Evolutionary conservation across 108 stramenopile species (phyloP), one percentile per base, ranked within the genome.

Genomic region (Fistulifera solaris): DNA sequence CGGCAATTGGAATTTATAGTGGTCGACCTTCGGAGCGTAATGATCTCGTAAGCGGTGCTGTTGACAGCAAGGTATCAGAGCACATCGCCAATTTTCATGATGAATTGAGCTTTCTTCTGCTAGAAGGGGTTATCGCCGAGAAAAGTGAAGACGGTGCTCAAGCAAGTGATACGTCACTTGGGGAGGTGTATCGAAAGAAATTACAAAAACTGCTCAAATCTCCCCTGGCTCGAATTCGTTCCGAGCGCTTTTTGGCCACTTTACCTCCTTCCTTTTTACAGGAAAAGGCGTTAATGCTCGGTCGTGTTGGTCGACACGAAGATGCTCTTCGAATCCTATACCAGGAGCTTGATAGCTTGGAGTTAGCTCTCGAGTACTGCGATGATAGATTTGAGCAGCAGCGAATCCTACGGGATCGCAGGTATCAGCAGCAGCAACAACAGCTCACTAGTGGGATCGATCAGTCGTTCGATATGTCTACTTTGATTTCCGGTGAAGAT

Each of bases 121-220:
- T 94, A 18, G 93, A 94, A 57, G 93, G 88, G 15, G 75, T 94
- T 11, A 85, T 94, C 53, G 69, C 81, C 23, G 91, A 93, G 73
- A 81, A 83, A 39, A 73, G 77, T 1, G 85, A 86, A 54, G 69
- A 74, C 40, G 42, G 57, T 13, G 27, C 7, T 12, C 38, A 11
- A 1, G 54, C 61, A 13, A 48, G 52, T 4, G 77, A 65, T 0
- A 80, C 82, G 27, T 57, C 55, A 27, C 49, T 89, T 41, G 87
- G 92, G 41, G 53, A 68, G 26, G 71, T 76, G 15, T 94, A 86
- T 60, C 73, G 87, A 28, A 58, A 58, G 46, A 88, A 88, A 56
- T 54, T 93, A 15, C 75, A 85, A 1, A 69, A 76, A 38, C 68
- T 93, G 0, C 50, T 93, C 50, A 71, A 78, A 51, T 93, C 87